These are phyloP conservation scores for Ophiostoma triangulosporum DNA, from an alignment of 2,329 filamentous ascomycete genomes.

Conservation along the genomic window DNA sequence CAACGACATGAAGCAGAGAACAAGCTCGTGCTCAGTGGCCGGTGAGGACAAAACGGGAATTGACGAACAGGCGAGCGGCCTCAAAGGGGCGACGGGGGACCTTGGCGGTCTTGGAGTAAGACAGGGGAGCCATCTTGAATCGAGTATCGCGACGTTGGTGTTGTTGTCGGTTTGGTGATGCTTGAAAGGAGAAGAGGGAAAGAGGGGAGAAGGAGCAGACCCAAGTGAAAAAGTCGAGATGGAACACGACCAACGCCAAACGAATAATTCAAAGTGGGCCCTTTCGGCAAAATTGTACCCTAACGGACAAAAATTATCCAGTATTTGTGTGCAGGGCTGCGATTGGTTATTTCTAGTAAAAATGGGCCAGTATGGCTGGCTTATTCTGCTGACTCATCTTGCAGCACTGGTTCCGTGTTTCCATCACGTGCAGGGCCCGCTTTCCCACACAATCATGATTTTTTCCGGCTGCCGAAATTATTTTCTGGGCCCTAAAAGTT, in stretches of 20 bases:
- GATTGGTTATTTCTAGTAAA: background rate
- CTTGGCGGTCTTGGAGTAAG: constrained; percentile 99
- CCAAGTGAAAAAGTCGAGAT: constrained; percentile 2
- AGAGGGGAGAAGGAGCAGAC: background rate
- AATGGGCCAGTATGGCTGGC: background rate
- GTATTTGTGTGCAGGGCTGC: constrained; percentile 7
- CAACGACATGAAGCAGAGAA: constrained; percentile 80
- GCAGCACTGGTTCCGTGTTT: background rate
- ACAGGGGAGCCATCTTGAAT: constrained; percentile 34
- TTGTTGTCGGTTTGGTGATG: constrained; percentile 9
- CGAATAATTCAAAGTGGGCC: background rate
- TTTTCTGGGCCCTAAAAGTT: constrained; percentile 11
- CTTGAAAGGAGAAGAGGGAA: background rate
- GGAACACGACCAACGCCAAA: background rate
- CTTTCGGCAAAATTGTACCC: constrained; percentile 8
- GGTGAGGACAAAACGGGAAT: constrained; percentile 12
- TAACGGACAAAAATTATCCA: constrained; percentile 9
- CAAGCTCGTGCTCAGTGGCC: constrained; percentile 95
- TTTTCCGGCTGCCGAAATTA: constrained; percentile 6
- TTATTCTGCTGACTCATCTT: background rate
- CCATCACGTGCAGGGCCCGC: constrained; percentile 7
- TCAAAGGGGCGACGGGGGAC: constrained; percentile 92
- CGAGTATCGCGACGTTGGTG: constrained; percentile 5
- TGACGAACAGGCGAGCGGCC: constrained; percentile 98
- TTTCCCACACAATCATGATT: constrained; percentile 11